These are phyloP conservation scores for Penicillium atrosanguineum DNA, from an alignment of 495 filamentous ascomycete species.

Conservation along the genomic window DNA sequence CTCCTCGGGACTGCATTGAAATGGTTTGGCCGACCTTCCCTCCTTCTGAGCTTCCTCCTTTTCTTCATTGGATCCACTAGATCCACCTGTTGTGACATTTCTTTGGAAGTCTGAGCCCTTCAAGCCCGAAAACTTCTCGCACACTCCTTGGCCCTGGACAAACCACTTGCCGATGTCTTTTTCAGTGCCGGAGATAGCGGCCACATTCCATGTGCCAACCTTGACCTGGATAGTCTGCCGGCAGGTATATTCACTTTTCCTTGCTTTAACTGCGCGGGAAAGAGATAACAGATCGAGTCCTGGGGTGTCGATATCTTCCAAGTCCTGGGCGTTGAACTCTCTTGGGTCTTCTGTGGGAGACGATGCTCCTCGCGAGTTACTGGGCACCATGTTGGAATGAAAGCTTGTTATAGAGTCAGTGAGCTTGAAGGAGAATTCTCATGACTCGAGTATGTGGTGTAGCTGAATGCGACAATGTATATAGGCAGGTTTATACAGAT, in stretches of 20 bases:
- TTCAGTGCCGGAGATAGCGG: constrained; percentile 74
- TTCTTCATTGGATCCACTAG: constrained; percentile 2
- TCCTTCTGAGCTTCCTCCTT: constrained; percentile 3
- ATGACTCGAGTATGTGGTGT: not conserved
- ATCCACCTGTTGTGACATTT: constrained; percentile 2
- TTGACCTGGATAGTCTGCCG: constrained; percentile 73
- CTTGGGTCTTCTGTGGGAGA: constrained; percentile 12
- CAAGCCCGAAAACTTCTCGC: constrained; percentile 54
- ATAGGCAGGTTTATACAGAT: constrained; percentile 6
- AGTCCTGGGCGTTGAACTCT: constrained; percentile 20
- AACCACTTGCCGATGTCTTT: constrained; percentile 87
- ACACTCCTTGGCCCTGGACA: constrained; percentile 67
- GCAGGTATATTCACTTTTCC: constrained; percentile 74
- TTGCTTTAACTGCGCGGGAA: constrained; percentile 61
- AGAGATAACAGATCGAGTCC: constrained; percentile 42
- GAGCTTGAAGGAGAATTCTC: not conserved
- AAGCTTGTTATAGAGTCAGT: not conserved
- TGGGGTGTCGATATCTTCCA: constrained; percentile 20
- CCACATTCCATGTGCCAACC: constrained; percentile 94
- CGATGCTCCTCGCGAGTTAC: constrained; percentile 8
- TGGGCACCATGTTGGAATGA: constrained; percentile 12
- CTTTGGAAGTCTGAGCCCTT: constrained; percentile 35
- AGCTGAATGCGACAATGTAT: constrained; percentile 6
- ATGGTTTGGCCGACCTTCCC: constrained; percentile 7
- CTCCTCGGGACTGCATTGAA: constrained; percentile 45